These are phyloP conservation scores for Pyrenula aspistea DNA, from an alignment of 495 filamentous ascomycete species.

Conservation along the genomic window DNA sequence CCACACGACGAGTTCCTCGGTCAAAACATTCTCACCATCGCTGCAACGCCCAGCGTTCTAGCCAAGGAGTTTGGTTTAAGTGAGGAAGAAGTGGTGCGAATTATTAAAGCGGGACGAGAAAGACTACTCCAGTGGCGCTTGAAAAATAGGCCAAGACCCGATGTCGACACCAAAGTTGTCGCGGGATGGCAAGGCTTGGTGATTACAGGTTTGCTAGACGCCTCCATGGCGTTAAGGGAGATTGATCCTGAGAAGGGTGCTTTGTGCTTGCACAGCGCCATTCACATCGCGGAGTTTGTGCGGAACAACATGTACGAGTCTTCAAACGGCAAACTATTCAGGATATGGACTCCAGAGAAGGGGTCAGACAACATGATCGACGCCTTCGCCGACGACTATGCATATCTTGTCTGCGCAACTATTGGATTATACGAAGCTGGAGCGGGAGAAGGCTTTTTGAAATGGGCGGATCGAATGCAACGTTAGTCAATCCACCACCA, in stretches of 20 bases:
- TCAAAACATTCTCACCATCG: constrained; percentile 48
- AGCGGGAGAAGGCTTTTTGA: constrained; percentile 64
- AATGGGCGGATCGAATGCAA: constrained; percentile 78
- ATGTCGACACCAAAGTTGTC: constrained; percentile 84
- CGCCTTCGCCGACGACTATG: constrained; percentile 93
- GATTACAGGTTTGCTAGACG: constrained; percentile 68
- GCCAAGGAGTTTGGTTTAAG: constrained; percentile 68
- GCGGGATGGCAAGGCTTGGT: constrained; percentile 82
- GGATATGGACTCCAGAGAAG: constrained; percentile 59
- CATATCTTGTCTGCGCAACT: constrained; percentile 73
- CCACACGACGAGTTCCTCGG: constrained; percentile 91
- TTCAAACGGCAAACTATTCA: constrained; percentile 46
- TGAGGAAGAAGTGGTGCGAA: constrained; percentile 56
- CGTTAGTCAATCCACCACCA: constrained; percentile 26
- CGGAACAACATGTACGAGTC: constrained; percentile 64
- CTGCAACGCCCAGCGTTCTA: constrained; percentile 49
- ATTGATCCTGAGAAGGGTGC: constrained; percentile 45
- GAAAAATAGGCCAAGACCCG: constrained; percentile 64
- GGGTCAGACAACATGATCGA: constrained; percentile 48
- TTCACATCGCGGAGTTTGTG: constrained; percentile 64
- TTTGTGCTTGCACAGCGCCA: constrained; percentile 51
- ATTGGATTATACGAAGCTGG: constrained; percentile 84
- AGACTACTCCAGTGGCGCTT: constrained; percentile 66
- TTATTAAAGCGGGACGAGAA: constrained; percentile 54
- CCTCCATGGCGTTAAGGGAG: constrained; percentile 50